Evolutionary conservation across 768 basidiomycete genomes (phyloP).

Genomic region (Arthromyces matolae): DNA sequence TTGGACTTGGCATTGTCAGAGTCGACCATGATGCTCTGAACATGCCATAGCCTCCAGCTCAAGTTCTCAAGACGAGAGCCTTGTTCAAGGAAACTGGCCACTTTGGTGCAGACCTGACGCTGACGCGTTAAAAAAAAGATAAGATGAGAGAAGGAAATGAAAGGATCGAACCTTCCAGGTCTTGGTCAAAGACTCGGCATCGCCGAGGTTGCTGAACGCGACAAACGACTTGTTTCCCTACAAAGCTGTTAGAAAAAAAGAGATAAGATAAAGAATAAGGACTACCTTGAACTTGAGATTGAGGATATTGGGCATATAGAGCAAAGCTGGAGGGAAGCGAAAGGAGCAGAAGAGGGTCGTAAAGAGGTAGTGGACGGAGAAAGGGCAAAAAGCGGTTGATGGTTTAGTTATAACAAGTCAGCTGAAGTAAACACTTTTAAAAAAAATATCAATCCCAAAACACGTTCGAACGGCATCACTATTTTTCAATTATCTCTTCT

Average conservation of each 20-base stretch:
- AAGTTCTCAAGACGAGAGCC: slow-evolving; percentile 89
- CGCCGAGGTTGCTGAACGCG: slow-evolving; percentile 85
- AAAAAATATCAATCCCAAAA: too few species aligned
- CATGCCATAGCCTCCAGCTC: slow-evolving; percentile 90
- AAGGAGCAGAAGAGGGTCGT: slow-evolving; percentile 12
- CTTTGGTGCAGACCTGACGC: slow-evolving; percentile 80
- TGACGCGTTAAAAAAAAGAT: background rate
- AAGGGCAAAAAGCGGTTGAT: slow-evolving; percentile 6
- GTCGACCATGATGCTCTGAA: slow-evolving; percentile 89
- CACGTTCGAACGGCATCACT: too few species aligned
- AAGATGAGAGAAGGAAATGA: slow-evolving; percentile 2
- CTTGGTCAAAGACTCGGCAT: slow-evolving; percentile 80
- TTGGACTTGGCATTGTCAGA: slow-evolving; percentile 85
- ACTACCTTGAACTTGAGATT: slow-evolving; percentile 82
- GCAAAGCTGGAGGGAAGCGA: too few species aligned
- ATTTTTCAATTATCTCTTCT: too few species aligned
- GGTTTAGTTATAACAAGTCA: slow-evolving; percentile 12
- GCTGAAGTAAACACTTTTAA: too few species aligned
- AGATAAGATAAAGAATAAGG: slow-evolving; percentile 12
- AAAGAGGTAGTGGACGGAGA: slow-evolving; percentile 9
- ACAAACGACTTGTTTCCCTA: slow-evolving; percentile 96
- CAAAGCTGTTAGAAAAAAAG: slow-evolving; percentile 6
- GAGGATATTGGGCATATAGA: slow-evolving; percentile 71
- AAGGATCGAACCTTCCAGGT: slow-evolving; percentile 72
- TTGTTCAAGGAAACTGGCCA: slow-evolving; percentile 86